Evolutionary conservation across 2,329 filamentous ascomycete genomes (phyloP).

Genomic region (Cordyceps militaris): DNA sequence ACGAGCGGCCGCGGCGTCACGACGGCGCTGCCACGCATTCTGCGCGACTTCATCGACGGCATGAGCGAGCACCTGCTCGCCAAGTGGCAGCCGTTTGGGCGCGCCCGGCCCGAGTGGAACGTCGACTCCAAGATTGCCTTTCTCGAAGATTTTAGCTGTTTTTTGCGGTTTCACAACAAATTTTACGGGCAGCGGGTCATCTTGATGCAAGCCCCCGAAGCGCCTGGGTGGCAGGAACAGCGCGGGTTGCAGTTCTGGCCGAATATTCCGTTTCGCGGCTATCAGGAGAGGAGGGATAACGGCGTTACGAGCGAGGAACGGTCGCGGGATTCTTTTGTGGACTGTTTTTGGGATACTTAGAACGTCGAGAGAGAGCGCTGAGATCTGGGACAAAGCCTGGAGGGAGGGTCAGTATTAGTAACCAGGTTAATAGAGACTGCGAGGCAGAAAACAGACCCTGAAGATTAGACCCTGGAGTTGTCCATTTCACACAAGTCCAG

Average conservation of each 20-base stretch:
- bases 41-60: conserved; percentile 1
- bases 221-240: not conserved
- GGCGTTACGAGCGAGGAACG: not conserved
- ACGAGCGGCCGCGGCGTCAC: not conserved
- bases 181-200: not conserved
- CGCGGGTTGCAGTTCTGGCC: not conserved
- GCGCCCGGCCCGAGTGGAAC: not conserved
- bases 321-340: not conserved
- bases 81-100: conserved; percentile 1
- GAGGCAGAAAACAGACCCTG: too few species aligned
- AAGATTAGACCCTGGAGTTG: too few species aligned
- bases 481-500: too few species aligned
- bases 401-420: too few species aligned
- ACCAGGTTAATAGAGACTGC: too few species aligned
- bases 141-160: conserved; percentile 9
- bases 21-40: not conserved
- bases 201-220: not conserved
- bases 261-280: not conserved
- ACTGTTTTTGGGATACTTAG: not conserved
- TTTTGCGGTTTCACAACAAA: conserved; percentile 1
- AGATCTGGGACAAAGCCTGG: not conserved
- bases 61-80: not conserved
- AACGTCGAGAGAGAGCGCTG: not conserved
- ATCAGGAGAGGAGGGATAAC: not conserved
- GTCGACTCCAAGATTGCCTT: not conserved